Conservation (phyloP, 768 basidiomycete species). For the Macrolepiota dolichaula region DNA sequence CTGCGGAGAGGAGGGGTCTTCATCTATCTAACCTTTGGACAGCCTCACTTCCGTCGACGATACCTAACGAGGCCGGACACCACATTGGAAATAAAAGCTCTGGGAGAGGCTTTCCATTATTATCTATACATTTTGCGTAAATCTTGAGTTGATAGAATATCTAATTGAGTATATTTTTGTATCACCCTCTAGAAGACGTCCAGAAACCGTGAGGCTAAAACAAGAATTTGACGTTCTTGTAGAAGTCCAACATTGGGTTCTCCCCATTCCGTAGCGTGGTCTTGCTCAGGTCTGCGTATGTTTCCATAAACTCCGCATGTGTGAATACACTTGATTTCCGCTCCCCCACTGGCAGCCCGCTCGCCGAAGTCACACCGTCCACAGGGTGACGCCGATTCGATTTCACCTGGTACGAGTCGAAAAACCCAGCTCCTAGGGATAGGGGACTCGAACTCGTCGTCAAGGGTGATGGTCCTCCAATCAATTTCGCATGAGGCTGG, state of each 20-base stretch:
- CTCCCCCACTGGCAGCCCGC: slow-evolving; percentile 77
- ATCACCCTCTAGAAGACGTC: no score
- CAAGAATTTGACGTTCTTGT: slow-evolving; percentile 91
- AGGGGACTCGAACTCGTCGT: slow-evolving; percentile 45
- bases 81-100: slow-evolving; percentile 59
- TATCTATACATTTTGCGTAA: slow-evolving; percentile 69
- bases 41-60: slow-evolving; percentile 80
- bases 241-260: slow-evolving; percentile 87
- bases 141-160: slow-evolving; percentile 14
- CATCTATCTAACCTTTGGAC: slow-evolving; percentile 84
- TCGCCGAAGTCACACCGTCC: slow-evolving; percentile 71
- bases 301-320: slow-evolving; percentile 85
- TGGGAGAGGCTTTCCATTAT: slow-evolving; percentile 84
- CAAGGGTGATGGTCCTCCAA: slow-evolving; percentile 50
- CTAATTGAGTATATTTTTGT: not conserved
- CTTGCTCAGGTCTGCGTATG: slow-evolving; percentile 71
- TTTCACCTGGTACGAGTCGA: slow-evolving; percentile 58
- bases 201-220: no score
- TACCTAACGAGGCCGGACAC: slow-evolving; percentile 59
- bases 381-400: slow-evolving; percentile 55
- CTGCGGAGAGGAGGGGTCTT: slow-evolving; percentile 61
- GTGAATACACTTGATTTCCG: slow-evolving; percentile 81
- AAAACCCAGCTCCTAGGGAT: slow-evolving; percentile 60
- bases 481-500: slow-evolving; percentile 38
- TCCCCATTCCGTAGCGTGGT: slow-evolving; percentile 79